These are phyloP conservation scores for Neotropicomus parvogracilis DNA, from an alignment of 1,284 basidiomycete species.

Conservation along the genomic window DNA sequence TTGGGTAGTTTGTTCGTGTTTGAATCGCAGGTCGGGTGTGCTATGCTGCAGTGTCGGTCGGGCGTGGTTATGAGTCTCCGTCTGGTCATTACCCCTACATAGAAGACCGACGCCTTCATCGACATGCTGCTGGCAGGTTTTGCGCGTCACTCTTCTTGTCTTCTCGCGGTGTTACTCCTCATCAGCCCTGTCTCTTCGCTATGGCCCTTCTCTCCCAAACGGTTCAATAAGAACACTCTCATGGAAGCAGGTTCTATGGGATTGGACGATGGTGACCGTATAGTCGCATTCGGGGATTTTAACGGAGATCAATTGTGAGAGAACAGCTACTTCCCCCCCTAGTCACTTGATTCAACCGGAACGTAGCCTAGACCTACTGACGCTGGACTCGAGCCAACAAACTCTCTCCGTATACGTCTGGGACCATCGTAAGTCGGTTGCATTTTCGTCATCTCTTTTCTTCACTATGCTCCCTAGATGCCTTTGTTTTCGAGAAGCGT, in stretches of 20 bases:
- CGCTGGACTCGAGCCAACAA: constrained; percentile 69
- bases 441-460: background rate
- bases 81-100: background rate
- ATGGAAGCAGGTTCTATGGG: constrained; percentile 81
- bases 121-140: constrained; percentile 19
- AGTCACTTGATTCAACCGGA: constrained; percentile 8
- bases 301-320: constrained; percentile 92
- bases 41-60: background rate
- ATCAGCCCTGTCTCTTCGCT: constrained; percentile 35
- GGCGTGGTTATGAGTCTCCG: constrained; percentile 9
- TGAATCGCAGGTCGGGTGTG: constrained; percentile 14
- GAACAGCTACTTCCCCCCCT: background rate
- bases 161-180: constrained; percentile 22
- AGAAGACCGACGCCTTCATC: background rate
- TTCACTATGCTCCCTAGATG: constrained; percentile 37
- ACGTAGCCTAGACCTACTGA: constrained; percentile 76
- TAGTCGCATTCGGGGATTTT: constrained; percentile 92
- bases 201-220: constrained; percentile 83
- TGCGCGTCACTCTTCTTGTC: background rate
- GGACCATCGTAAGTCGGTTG: constrained; percentile 63
- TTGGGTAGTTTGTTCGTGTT: constrained; percentile 25
- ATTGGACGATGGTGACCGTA: constrained; percentile 63
- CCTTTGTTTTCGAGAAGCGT: constrained; percentile 60
- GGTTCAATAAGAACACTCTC: constrained; percentile 84
- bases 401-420: constrained; percentile 77